Percentiles rank a stretch among this genome's conserved stretches.
Evolutionary conservation across 257 asterid species (phyloP).

Genomic region (Perilla frutescens): DNA sequence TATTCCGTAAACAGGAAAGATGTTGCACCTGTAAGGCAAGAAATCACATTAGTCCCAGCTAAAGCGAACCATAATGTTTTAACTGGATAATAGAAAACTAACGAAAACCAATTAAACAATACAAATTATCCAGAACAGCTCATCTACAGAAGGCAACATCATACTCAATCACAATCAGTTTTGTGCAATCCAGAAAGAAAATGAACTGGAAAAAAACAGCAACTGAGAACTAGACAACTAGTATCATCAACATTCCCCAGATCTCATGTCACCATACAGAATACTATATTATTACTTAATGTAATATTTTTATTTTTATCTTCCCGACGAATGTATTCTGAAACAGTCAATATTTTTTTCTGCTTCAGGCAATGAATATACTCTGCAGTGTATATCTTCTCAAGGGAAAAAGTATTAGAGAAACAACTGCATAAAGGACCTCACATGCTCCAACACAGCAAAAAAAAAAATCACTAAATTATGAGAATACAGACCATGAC

Average conservation of each 20-base stretch:
- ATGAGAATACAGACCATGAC: slow-evolving; percentile 11
- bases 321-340: background rate
- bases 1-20: slow-evolving; percentile 84
- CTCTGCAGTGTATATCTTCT: background rate
- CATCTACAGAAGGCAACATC: background rate
- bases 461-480: background rate
- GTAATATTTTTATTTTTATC: background rate
- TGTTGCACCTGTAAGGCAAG: slow-evolving; percentile 73
- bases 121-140: background rate
- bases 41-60: slow-evolving; percentile 14
- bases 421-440: background rate
- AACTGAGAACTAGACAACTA: background rate
- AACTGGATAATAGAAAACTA: background rate
- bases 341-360: background rate
- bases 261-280: background rate
- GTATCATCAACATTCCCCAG: slow-evolving; percentile 14
- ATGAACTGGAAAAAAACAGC: background rate
- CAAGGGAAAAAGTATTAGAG: background rate
- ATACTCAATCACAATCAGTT: background rate
- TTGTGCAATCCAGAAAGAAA: no score
- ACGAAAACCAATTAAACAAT: background rate
- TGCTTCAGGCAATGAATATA: background rate
- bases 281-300: background rate
- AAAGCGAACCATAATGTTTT: background rate
- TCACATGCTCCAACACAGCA: slow-evolving; percentile 35